Evolutionary conservation across 345 rosid genomes (phyloP), one percentile per base, ranked within the genome.

Genomic region (Salix arbutifolia): DNA sequence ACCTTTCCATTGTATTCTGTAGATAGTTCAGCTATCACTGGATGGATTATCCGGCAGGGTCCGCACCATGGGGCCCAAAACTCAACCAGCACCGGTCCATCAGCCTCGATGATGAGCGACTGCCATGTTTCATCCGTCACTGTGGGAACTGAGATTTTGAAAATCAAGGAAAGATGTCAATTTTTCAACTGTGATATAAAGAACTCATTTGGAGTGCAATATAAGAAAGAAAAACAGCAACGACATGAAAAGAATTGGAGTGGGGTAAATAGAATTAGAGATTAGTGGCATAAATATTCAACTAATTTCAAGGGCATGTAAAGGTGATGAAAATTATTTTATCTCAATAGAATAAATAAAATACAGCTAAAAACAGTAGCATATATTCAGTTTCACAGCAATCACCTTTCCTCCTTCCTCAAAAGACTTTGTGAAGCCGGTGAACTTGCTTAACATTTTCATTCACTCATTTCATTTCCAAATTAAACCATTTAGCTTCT

Each of bases 1-100:
- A 91, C 85, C 85, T 89, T 91, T 69, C 94, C 97, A 0, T 86
- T 81, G 74, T 87, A 90, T 10, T 91, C 87, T 33, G 73, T 82
- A 6, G 97, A 78, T 6, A 91, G 81, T 64, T 91, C 92, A 66
- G 83, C 88, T 25, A 91, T 83, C 13, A 85, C 50, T 3, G 94
- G 97, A 80, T 82, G 88, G 48, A 91, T 89, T 88, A 91, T 83
- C 65, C 90, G 87, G 85, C 97, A 91, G 3, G 97, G 97, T 10
- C 97, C 97, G 46, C 97, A 91, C 94, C 97, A 91, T 1, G 97
- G 94, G 23, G 94, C 97, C 94, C 92, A 90, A 71, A 91, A 88
- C 25, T 90, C 94, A 42, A 91, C 91, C 60, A 91, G 30, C 9
- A 91, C 94, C 0, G 97, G 90, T 3, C 72, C 48, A 44, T 87